Evolutionary conservation across 2,329 filamentous ascomycete species (phyloP).

Genomic region (Diaporthe nobilis): DNA sequence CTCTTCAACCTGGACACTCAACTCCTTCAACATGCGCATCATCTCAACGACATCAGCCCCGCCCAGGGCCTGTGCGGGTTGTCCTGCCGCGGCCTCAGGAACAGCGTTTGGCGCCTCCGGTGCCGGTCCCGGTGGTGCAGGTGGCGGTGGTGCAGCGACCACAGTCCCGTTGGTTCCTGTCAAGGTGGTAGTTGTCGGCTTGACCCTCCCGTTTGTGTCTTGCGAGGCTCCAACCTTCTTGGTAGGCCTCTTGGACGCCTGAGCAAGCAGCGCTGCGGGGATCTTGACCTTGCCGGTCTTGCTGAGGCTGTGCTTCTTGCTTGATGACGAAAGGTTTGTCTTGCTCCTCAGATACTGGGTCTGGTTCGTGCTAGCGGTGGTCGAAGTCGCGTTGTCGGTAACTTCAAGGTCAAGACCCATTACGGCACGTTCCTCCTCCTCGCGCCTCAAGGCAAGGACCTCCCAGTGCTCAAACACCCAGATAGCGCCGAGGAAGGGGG

Average conservation of each 20-base stretch:
- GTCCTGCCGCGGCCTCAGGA: background rate
- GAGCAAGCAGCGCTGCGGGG: slow-evolving; percentile 22
- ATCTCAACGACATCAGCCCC: slow-evolving; percentile 16
- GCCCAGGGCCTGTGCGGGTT: background rate
- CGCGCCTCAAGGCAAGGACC: slow-evolving; percentile 19
- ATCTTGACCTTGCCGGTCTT: slow-evolving; percentile 13
- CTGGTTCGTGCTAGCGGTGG: background rate
- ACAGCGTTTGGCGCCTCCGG: background rate
- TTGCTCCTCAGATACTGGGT: background rate
- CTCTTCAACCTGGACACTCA: slow-evolving; percentile 36
- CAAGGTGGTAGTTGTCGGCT: background rate
- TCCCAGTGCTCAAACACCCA: slow-evolving; percentile 35
- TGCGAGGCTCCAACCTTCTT: slow-evolving; percentile 6
- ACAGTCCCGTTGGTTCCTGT: background rate
- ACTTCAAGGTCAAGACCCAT: slow-evolving; percentile 18
- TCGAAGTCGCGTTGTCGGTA: background rate
- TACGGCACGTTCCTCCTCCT: background rate
- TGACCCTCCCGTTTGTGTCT: slow-evolving; percentile 3
- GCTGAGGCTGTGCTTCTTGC: slow-evolving; percentile 36
- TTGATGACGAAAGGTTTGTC: background rate
- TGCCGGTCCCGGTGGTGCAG: background rate
- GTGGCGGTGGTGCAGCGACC: background rate
- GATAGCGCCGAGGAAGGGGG: slow-evolving; percentile 28
- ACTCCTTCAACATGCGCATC: slow-evolving; percentile 37
- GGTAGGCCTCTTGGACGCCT: slow-evolving; percentile 29